phyloP scores from a whole-genome alignment of 805 yeast species.

The Lipomyces yamadae region DNA sequence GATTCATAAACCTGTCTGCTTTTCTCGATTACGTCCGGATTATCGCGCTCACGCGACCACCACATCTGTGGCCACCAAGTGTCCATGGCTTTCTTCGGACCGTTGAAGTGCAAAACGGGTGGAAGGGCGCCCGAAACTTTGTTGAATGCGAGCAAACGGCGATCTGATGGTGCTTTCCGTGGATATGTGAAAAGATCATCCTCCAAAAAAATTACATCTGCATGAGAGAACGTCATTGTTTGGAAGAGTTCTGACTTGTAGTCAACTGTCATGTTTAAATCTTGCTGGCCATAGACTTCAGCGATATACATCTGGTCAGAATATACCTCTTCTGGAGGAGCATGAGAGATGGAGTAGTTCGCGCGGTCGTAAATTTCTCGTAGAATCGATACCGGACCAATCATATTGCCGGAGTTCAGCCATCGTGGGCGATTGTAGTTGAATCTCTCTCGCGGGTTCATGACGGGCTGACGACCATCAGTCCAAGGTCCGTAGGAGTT shows the following conservation, averaged over 20 bases:
- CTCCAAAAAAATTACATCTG: slow-evolving; percentile 28
- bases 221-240: slow-evolving; percentile 37
- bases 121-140: slow-evolving; percentile 32
- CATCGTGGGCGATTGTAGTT: slow-evolving; percentile 32
- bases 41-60: slow-evolving; percentile 28
- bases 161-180: slow-evolving; percentile 24
- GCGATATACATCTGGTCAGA: slow-evolving; percentile 38
- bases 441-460: slow-evolving; percentile 15
- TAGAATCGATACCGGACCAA: slow-evolving; percentile 34
- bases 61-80: slow-evolving; percentile 38
- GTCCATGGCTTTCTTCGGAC: slow-evolving; percentile 37
- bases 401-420: slow-evolving; percentile 38
- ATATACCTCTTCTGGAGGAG: slow-evolving; percentile 27
- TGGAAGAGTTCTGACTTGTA: slow-evolving; percentile 32
- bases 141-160: slow-evolving; percentile 33
- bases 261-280: slow-evolving; percentile 33
- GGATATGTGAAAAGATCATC: slow-evolving; percentile 31
- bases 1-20: slow-evolving; percentile 23
- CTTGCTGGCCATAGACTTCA: slow-evolving; percentile 34
- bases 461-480: slow-evolving; percentile 22
- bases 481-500: slow-evolving; percentile 33
- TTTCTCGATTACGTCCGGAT: slow-evolving; percentile 25
- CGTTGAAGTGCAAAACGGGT: slow-evolving; percentile 35
- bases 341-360: slow-evolving; percentile 28
- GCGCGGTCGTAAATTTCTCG: slow-evolving; percentile 32